Conservation (phyloP, 257 asterid species). For the Solanum chiquidenum region DNA sequence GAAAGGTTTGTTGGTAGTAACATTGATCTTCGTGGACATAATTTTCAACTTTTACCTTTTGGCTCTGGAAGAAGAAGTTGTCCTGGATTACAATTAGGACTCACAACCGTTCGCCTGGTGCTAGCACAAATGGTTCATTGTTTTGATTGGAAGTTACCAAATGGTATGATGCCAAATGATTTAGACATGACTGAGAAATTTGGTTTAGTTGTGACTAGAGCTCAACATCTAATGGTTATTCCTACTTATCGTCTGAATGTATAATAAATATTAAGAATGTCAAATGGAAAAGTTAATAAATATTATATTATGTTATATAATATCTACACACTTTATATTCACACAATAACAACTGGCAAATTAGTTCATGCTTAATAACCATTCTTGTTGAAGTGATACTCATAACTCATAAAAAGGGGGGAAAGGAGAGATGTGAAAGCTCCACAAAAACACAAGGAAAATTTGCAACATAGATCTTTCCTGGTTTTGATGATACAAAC, state of each 20-base stretch:
- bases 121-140: constrained; percentile 8
- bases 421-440: too few relatives aligned
- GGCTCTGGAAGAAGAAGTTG: not conserved
- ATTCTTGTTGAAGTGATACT: too few relatives aligned
- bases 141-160: not conserved
- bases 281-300: not conserved
- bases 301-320: too few relatives aligned
- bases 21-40: constrained; percentile 2
- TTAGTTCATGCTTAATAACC: too few relatives aligned
- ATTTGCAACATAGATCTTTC: not conserved
- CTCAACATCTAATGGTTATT: not conserved
- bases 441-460: not conserved
- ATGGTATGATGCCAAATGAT: not conserved
- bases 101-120: not conserved
- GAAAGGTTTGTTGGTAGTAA: constrained; percentile 1
- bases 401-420: too few relatives aligned
- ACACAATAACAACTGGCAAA: too few relatives aligned
- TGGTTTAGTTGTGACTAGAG: not conserved
- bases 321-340: too few relatives aligned
- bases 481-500: not conserved
- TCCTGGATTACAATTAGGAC: constrained; percentile 8
- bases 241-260: not conserved
- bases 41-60: not conserved
- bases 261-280: not conserved
- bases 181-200: not conserved